Conservation (phyloP, 306 rosid genomes). For the Cyclanthera cordifolia region DNA sequence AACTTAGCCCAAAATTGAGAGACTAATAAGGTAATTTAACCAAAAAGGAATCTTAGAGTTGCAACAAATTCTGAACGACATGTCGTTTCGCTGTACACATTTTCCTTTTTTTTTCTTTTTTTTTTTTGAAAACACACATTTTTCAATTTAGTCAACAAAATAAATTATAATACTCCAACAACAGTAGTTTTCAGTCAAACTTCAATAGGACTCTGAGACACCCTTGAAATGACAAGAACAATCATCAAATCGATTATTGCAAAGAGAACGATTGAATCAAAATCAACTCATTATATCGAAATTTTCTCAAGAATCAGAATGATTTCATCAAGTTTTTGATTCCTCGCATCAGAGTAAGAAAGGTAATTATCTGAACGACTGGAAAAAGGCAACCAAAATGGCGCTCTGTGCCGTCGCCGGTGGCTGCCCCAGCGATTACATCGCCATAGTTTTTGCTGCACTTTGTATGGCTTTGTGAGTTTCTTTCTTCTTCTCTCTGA, state of each 20-base stretch:
- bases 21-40: too few relatives aligned
- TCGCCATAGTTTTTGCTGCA: slow-evolving; percentile 49
- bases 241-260: slow-evolving; percentile 1
- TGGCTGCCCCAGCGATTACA: slow-evolving; percentile 74
- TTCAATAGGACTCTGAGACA: background rate
- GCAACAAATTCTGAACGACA: too few relatives aligned
- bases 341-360: background rate
- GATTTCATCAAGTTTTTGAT: background rate
- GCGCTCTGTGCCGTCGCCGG: slow-evolving; percentile 56
- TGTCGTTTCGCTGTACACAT: too few relatives aligned
- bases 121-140: too few relatives aligned
- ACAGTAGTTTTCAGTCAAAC: too few relatives aligned
- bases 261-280: background rate
- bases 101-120: too few relatives aligned
- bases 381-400: slow-evolving; percentile 45
- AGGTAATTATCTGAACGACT: slow-evolving; percentile 1
- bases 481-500: background rate
- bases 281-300: background rate
- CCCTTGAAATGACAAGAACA: background rate
- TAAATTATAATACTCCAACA: too few relatives aligned
- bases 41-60: too few relatives aligned
- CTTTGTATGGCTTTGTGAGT: slow-evolving; percentile 48
- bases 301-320: background rate
- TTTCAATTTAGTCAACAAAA: too few relatives aligned
- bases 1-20: too few relatives aligned